Conservation (phyloP, 192 early-diverging fungal species). For the Phlyctochytrium arcticum region DNA sequence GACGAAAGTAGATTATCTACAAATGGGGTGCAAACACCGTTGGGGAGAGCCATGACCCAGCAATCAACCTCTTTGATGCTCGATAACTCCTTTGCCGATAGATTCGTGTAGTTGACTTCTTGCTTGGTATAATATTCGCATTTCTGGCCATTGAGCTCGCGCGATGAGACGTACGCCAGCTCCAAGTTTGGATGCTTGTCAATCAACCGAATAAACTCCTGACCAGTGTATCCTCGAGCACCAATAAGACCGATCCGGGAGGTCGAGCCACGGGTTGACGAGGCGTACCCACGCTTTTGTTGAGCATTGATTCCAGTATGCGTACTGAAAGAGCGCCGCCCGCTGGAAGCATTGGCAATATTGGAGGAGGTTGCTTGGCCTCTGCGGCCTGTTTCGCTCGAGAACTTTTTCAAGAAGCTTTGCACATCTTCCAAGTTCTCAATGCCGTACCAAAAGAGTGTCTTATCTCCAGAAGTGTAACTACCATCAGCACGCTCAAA, state of each 20-base stretch:
- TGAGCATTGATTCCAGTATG: not conserved
- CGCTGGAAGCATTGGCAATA: constrained; percentile 11
- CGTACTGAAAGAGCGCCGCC: constrained; percentile 14
- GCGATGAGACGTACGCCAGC: constrained; percentile 86
- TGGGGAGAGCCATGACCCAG: constrained; percentile 97
- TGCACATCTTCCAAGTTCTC: constrained; percentile 76
- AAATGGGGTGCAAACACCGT: constrained; percentile 91
- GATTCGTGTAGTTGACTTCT: constrained; percentile 71
- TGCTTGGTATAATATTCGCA: constrained; percentile 73
- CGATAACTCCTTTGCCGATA: constrained; percentile 64
- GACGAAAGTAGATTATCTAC: constrained; percentile 62
- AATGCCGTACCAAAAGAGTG: constrained; percentile 93
- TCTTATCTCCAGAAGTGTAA: constrained; percentile 67
- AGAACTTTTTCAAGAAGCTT: constrained; percentile 53
- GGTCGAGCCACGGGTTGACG: not conserved
- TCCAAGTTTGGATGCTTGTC: constrained; percentile 78
- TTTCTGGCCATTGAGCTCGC: constrained; percentile 87
- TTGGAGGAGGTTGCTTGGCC: constrained; percentile 7
- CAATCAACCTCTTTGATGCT: constrained; percentile 75
- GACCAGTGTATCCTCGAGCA: constrained; percentile 95
- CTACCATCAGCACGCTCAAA: constrained; percentile 94
- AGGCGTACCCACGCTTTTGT: constrained; percentile 3
- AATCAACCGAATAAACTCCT: constrained; percentile 88
- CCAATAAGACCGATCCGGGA: constrained; percentile 82
- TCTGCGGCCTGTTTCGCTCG: constrained; percentile 8